Evolutionary conservation across 441 rosid genomes (phyloP).

Genomic region (Eruca vesicaria): DNA sequence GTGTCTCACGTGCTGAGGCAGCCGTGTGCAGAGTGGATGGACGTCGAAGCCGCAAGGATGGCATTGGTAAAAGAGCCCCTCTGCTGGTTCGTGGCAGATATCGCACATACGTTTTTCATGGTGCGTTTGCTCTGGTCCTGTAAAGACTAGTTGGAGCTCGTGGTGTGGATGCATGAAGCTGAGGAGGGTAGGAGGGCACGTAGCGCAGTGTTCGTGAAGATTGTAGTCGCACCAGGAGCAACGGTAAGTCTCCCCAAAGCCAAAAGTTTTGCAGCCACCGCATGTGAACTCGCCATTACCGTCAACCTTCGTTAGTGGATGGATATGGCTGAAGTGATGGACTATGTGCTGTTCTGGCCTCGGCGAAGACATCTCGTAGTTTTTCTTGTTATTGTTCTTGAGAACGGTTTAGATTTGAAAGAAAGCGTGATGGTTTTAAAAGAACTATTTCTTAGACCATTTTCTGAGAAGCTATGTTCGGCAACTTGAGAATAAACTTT

Average conservation of each 20-base stretch:
- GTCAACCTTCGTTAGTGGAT: conserved; percentile 21
- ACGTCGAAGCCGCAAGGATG: conserved; percentile 34
- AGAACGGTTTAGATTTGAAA: background rate
- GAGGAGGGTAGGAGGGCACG: conserved; percentile 17
- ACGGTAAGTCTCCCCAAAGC: conserved; percentile 23
- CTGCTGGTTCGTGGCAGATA: conserved; percentile 30
- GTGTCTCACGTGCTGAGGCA: conserved; percentile 28
- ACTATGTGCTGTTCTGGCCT: background rate
- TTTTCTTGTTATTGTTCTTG: background rate
- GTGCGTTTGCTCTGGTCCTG: conserved; percentile 10
- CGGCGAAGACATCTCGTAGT: background rate
- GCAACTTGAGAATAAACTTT: background rate
- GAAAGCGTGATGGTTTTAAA: background rate
- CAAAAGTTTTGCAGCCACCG: conserved; percentile 24
- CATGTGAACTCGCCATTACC: conserved; percentile 23
- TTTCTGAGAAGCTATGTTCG: background rate
- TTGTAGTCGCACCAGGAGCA: conserved; percentile 26
- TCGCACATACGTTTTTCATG: conserved; percentile 28
- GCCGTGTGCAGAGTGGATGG: conserved; percentile 38
- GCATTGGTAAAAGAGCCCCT: conserved; percentile 41
- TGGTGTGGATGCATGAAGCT: conserved; percentile 36
- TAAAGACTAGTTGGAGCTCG: conserved; percentile 13
- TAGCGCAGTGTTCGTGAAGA: conserved; percentile 37
- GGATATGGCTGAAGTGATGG: conserved; percentile 26
- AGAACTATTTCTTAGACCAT: background rate